These are phyloP conservation scores for Alternaria sp. DNA, from an alignment of 2,329 filamentous ascomycete species.

Conservation along the genomic window DNA sequence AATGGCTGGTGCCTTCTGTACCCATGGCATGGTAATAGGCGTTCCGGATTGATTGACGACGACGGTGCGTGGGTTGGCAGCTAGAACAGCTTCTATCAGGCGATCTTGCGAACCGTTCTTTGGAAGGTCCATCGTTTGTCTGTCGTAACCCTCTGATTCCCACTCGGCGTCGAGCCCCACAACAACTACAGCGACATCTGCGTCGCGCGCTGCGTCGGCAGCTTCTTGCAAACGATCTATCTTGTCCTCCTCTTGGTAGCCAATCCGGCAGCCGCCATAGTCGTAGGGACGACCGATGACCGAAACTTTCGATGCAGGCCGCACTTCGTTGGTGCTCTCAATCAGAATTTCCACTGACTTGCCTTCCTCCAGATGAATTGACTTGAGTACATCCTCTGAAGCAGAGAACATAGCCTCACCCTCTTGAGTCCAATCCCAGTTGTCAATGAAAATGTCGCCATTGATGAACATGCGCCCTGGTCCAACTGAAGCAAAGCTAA, in stretches of 20 bases:
- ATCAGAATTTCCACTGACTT: conserved; percentile 68
- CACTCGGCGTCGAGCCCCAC: conserved; percentile 80
- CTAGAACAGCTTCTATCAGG: conserved; percentile 69
- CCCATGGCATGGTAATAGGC: conserved; percentile 76
- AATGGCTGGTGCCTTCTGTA: conserved; percentile 68
- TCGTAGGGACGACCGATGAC: conserved; percentile 67
- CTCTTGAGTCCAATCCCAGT: conserved; percentile 74
- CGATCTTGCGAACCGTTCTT: conserved; percentile 66
- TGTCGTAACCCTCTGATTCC: conserved; percentile 76
- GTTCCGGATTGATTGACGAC: conserved; percentile 81
- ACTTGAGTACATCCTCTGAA: conserved; percentile 69
- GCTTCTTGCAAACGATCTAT: conserved; percentile 66
- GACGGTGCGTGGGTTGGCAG: conserved; percentile 71
- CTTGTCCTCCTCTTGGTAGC: conserved; percentile 72
- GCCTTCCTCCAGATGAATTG: conserved; percentile 66
- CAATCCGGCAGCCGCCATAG: conserved; percentile 75
- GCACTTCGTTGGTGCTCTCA: conserved; percentile 72
- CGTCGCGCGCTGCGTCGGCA: conserved; percentile 70
- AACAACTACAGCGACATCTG: conserved; percentile 80
- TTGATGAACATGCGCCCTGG: conserved; percentile 69
- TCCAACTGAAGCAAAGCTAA: conserved; percentile 73
- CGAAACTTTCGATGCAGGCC: conserved; percentile 67
- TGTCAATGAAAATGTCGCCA: conserved; percentile 67
- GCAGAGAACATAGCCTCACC: conserved; percentile 77
- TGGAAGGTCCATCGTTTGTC: conserved; percentile 68